These are phyloP conservation scores for Colletotrichum neosansevieriae DNA, from an alignment of 2,329 filamentous ascomycete genomes.

Conservation along the genomic window DNA sequence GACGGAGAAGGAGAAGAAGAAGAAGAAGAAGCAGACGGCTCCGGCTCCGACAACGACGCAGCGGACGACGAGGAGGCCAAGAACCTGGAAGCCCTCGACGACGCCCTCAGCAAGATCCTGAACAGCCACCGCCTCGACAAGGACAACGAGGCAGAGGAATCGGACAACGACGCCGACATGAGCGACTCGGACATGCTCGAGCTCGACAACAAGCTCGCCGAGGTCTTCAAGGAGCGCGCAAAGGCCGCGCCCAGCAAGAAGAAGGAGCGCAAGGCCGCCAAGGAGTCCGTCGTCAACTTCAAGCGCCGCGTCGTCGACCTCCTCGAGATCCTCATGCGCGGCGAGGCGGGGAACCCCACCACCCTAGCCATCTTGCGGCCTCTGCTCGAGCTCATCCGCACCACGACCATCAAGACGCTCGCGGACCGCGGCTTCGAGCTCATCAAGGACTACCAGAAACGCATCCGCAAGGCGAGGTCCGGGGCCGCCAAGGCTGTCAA, in stretches of 20 bases:
- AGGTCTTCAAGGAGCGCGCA: constrained; percentile 84
- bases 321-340: constrained; percentile 85
- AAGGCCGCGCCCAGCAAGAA: constrained; percentile 75
- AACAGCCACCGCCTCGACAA: constrained; percentile 76
- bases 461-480: constrained; percentile 68
- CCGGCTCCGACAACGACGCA: constrained; percentile 56
- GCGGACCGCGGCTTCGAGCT: constrained; percentile 79
- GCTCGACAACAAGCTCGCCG: constrained; percentile 83
- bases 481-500: constrained; percentile 51
- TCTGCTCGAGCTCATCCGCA: constrained; percentile 79
- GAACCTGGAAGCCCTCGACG: constrained; percentile 69
- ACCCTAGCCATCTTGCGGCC: constrained; percentile 80
- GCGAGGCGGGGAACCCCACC: constrained; percentile 76
- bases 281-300: constrained; percentile 91
- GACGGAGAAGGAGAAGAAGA: constrained; percentile 57
- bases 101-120: constrained; percentile 81
- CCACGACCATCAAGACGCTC: constrained; percentile 81
- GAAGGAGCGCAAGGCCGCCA: constrained; percentile 88
- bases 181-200: constrained; percentile 96
- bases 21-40: constrained; percentile 59
- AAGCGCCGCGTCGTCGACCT: constrained; percentile 94
- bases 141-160: constrained; percentile 66
- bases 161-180: constrained; percentile 83
- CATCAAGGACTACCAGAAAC: constrained; percentile 78
- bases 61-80: constrained; percentile 58